Conservation (phyloP, 495 filamentous ascomycete species). For the Aspergillus leporis region DNA sequence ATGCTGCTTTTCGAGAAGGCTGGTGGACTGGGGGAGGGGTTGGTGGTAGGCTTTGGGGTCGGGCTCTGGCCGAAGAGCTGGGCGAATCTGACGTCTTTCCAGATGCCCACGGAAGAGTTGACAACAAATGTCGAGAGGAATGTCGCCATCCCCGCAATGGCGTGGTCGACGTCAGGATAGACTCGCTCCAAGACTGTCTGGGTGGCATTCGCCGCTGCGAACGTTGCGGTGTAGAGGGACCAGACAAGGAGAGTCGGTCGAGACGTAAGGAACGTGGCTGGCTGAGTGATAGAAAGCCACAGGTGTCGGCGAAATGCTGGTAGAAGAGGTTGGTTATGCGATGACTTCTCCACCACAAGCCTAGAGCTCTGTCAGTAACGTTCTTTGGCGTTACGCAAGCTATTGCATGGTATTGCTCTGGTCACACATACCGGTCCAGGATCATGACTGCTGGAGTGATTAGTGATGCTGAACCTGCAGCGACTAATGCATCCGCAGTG, state of each 20-base stretch:
- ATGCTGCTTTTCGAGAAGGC: constrained; percentile 30
- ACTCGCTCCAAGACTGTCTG: constrained; percentile 37
- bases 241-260: constrained; percentile 80
- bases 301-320: constrained; percentile 64
- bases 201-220: constrained; percentile 79
- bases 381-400: background rate
- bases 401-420: background rate
- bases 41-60: constrained; percentile 43
- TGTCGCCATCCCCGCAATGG: constrained; percentile 43
- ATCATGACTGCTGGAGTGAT: constrained; percentile 45
- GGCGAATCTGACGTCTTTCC: constrained; percentile 51
- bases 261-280: constrained; percentile 68
- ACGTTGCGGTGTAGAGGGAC: constrained; percentile 82
- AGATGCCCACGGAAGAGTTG: constrained; percentile 43
- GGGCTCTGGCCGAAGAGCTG: constrained; percentile 43
- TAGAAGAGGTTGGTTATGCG: constrained; percentile 66
- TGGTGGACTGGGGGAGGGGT: constrained; percentile 16
- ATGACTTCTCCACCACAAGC: constrained; percentile 82
- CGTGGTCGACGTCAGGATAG: constrained; percentile 49
- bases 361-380: constrained; percentile 21
- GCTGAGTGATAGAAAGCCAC: constrained; percentile 60
- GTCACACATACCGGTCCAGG: constrained; percentile 33
- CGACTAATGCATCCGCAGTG: constrained; percentile 35
- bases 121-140: constrained; percentile 40
- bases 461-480: constrained; percentile 39